A percentile compares a stretch with the other conserved stretches of the same genome.
Conservation (phyloP, 1,284 basidiomycete species). For the Amylostereum areolatum region DNA sequence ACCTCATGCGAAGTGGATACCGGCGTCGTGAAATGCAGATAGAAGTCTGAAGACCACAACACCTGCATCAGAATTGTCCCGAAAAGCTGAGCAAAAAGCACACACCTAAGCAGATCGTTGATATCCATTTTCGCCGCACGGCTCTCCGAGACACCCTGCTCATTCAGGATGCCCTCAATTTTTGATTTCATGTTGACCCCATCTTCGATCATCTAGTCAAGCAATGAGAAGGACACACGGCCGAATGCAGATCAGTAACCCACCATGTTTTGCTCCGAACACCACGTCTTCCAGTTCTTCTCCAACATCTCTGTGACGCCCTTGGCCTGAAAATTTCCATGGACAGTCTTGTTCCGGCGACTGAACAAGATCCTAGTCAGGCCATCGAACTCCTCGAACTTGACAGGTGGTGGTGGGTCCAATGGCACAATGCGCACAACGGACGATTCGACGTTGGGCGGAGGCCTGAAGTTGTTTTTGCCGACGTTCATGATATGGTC, state of each 20-base stretch:
- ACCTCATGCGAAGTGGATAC: constrained; percentile 71
- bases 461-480: constrained; percentile 94
- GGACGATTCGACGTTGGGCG: constrained; percentile 90
- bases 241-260: constrained; percentile 15
- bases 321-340: constrained; percentile 87
- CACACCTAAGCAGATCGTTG: constrained; percentile 71
- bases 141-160: constrained; percentile 58
- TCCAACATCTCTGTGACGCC: constrained; percentile 95
- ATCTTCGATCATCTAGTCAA: constrained; percentile 66
- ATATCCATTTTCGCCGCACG: constrained; percentile 79
- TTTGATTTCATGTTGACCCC: constrained; percentile 64
- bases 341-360: constrained; percentile 85
- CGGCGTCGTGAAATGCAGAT: constrained; percentile 77
- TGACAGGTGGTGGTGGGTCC: constrained; percentile 92
- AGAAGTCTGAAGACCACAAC: constrained; percentile 51
- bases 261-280: constrained; percentile 75
- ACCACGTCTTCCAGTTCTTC: constrained; percentile 93
- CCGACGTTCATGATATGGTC: constrained; percentile 97
- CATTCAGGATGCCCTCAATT: constrained; percentile 72
- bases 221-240: constrained; percentile 10
- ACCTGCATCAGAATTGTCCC: neutral
- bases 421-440: constrained; percentile 90
- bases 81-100: neutral
- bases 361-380: constrained; percentile 88
- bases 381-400: constrained; percentile 98